Conservation (phyloP, 441 rosid species). For the Arabidopsis hybrid region DNA sequence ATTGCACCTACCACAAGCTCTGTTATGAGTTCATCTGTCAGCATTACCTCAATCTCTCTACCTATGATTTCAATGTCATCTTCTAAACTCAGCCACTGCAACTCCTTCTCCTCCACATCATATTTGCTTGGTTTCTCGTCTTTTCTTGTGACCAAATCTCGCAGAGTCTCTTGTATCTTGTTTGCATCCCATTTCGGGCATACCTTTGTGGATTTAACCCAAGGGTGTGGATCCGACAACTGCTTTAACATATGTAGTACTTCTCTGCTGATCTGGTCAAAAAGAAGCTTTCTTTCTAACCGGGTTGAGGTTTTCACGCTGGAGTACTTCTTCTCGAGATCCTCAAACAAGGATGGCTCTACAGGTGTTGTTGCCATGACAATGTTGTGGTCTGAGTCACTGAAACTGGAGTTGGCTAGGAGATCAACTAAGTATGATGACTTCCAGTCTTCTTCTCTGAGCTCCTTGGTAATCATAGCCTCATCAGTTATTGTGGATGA, state of each 20-base stretch:
- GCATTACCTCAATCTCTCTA: slow-evolving; percentile 69
- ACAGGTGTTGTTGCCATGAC: slow-evolving; percentile 63
- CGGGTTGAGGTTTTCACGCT: slow-evolving; percentile 50
- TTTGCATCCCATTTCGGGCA: slow-evolving; percentile 50
- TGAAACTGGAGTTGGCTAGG: slow-evolving; percentile 57
- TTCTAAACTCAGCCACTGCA: slow-evolving; percentile 66
- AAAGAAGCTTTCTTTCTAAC: slow-evolving; percentile 74
- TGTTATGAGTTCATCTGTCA: slow-evolving; percentile 69
- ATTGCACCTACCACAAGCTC: slow-evolving; percentile 50
- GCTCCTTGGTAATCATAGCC: slow-evolving; percentile 33
- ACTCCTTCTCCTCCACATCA: slow-evolving; percentile 56
- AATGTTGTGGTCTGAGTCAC: slow-evolving; percentile 52
- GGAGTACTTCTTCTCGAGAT: slow-evolving; percentile 73
- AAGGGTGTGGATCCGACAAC: slow-evolving; percentile 56
- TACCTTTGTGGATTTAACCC: slow-evolving; percentile 54
- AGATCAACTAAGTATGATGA: slow-evolving; percentile 61
- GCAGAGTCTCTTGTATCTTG: slow-evolving; percentile 55
- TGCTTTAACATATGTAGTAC: slow-evolving; percentile 58
- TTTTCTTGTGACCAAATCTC: slow-evolving; percentile 48
- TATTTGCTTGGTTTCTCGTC: slow-evolving; percentile 45
- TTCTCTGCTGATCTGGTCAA: slow-evolving; percentile 68
- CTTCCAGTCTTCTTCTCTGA: slow-evolving; percentile 59
- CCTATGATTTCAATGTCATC: slow-evolving; percentile 69
- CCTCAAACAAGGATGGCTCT: slow-evolving; percentile 68
- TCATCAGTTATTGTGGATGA: slow-evolving; percentile 45